phyloP scores from a whole-genome alignment of 2,329 filamentous ascomycete species.

The Penicillium freii region DNA sequence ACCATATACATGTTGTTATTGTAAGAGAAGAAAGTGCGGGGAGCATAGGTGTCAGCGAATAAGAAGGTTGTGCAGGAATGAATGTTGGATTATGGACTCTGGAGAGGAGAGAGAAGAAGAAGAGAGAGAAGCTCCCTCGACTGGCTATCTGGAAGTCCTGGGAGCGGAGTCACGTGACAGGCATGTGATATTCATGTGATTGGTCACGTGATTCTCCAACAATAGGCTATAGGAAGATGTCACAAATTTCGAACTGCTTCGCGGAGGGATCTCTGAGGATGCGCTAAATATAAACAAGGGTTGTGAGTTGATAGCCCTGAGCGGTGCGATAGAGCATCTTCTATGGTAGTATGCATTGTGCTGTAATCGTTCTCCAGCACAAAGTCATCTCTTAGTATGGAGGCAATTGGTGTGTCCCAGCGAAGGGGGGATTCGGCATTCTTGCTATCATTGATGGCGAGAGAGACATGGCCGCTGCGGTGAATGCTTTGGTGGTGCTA shows the following conservation, averaged over 20 bases:
- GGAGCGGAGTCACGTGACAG: no score
- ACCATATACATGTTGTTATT: slow-evolving; percentile 12
- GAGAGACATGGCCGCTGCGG: slow-evolving; percentile 24
- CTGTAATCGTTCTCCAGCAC: slow-evolving; percentile 28
- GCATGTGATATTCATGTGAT: no score
- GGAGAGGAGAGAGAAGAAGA: no score
- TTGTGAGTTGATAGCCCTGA: slow-evolving; percentile 29
- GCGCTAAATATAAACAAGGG: background rate
- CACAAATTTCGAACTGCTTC: slow-evolving; percentile 23
- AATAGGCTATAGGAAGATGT: slow-evolving; percentile 20
- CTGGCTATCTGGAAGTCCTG: no score
- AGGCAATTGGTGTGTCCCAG: slow-evolving; percentile 39
- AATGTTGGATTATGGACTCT: no score
- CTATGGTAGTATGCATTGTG: slow-evolving; percentile 31
- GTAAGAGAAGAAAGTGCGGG: slow-evolving; percentile 23
- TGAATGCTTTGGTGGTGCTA: slow-evolving; percentile 32
- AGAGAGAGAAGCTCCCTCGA: no score
- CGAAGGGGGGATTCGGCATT: slow-evolving; percentile 18
- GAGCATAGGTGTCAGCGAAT: no score
- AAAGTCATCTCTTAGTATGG: slow-evolving; percentile 38
- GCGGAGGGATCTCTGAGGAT: background rate
- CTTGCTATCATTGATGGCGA: slow-evolving; percentile 23
- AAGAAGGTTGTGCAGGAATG: no score
- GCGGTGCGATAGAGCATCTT: slow-evolving; percentile 38
- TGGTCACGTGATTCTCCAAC: no score